These are phyloP conservation scores for Cyathus striatus DNA, from an alignment of 768 basidiomycete genomes.

Conservation along the genomic window DNA sequence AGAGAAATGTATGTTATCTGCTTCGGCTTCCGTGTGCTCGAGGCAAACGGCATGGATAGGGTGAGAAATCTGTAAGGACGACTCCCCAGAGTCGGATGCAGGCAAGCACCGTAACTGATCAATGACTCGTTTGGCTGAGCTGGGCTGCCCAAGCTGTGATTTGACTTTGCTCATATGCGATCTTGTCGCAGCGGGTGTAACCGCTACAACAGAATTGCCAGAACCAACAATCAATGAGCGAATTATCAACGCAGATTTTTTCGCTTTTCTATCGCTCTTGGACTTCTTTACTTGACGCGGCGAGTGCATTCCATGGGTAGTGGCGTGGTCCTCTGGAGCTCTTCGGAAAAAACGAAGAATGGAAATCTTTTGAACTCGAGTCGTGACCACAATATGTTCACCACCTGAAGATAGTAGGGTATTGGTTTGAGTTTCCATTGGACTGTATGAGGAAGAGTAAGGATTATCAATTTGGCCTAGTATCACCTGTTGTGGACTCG, in stretches of 20 bases:
- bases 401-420: no score
- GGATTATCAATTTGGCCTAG: no score
- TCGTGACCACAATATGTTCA: no score
- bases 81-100: slow-evolving; percentile 24
- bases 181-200: slow-evolving; percentile 37
- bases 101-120: slow-evolving; percentile 63
- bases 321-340: no score
- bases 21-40: slow-evolving; percentile 56
- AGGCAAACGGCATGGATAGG: slow-evolving; percentile 82
- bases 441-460: no score
- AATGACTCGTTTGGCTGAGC: slow-evolving; percentile 67
- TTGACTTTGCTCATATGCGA: slow-evolving; percentile 62
- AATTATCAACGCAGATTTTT: slow-evolving; percentile 56
- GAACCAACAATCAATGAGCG: slow-evolving; percentile 68
- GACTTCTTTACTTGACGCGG: no score
- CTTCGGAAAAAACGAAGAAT: no score
- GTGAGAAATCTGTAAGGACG: slow-evolving; percentile 9
- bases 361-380: no score
- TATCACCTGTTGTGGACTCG: no score
- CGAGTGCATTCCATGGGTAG: no score
- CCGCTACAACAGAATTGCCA: slow-evolving; percentile 24
- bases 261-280: slow-evolving; percentile 54
- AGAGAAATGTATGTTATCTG: slow-evolving; percentile 53
- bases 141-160: slow-evolving; percentile 58
- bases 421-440: slow-evolving; percentile 10